Base-by-base conservation (phyloP, 2,329 filamentous ascomycete species). In the Talaromyces sp. region DNA sequence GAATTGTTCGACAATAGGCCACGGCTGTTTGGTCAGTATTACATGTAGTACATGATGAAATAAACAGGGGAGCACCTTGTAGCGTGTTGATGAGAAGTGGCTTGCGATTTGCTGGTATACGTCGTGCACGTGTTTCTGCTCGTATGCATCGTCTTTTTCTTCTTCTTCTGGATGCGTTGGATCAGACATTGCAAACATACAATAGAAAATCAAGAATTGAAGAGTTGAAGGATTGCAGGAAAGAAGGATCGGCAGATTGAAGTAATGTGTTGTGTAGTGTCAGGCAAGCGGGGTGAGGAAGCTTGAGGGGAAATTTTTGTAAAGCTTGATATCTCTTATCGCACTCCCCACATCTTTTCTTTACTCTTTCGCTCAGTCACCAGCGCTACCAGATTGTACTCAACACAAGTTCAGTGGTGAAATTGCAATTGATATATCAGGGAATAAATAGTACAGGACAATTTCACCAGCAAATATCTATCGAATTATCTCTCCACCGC, bases 1-100 rank as follows among this genome's bases (percentile, higher is more conserved):
- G 73, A 97, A 98, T 39, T 81, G 80, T 65, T 92, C 85, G 60
- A 98, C 90, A 68, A 96, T 88, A 25, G 95, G 95, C 95, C 95
- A 99, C 64, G 95, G 92, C 85, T 88, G 64, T 33, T 39, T 61
- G 52, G 30, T 32, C 8, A 32, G 4, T 30, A 32, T 32, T 32
- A 32, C 39, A 39, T 33, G 60, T 65, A 22, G 36, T 64, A 27
- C 33, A 39, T 17, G 25, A 15, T 2, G 15, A 11, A 15, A 32
- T 33, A 60, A 61, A 32, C 55, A 53, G 57, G 28, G 25, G n/a
- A 33, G 68, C 73, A 87, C 85, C 82, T 88, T 88, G 76, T 88
- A 88, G 65, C 86, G 73, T 8, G 80, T 82, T 2, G 77, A 73
- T 1, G 79, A 80, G 68, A 81, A 82, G 67, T 81, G 79, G 19